Conservation (phyloP, 345 rosid genomes). For the Eucalyptus albens region DNA sequence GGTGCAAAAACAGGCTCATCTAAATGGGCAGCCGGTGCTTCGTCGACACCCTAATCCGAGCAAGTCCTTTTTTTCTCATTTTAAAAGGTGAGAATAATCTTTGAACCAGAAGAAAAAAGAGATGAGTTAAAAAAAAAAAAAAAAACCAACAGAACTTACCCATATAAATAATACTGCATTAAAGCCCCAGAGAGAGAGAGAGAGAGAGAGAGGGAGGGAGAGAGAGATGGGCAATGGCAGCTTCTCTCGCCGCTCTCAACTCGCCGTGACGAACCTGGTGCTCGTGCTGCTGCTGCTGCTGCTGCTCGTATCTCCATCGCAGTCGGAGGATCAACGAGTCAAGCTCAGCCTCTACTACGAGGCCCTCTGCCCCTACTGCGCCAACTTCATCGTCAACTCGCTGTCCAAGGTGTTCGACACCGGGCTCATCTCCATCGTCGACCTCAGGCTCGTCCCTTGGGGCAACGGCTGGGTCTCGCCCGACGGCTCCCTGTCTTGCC, state of each 20-base stretch:
- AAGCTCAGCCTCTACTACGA: slow-evolving; percentile 65
- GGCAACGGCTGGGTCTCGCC: slow-evolving; percentile 44
- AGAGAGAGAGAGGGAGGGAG: not conserved
- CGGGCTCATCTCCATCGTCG: slow-evolving; percentile 48
- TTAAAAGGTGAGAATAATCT: not conserved
- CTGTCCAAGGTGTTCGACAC: slow-evolving; percentile 40
- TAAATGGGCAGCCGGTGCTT: not conserved
- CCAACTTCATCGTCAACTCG: slow-evolving; percentile 64
- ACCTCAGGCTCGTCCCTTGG: slow-evolving; percentile 75
- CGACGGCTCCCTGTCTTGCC: slow-evolving; percentile 44
- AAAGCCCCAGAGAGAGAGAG: not conserved
- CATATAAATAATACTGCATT: not conserved
- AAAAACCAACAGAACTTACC: not conserved
- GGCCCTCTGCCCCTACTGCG: slow-evolving; percentile 60
- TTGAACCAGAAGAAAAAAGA: not conserved
- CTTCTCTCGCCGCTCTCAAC: not conserved
- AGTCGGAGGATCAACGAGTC: slow-evolving; percentile 11
- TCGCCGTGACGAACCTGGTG: not conserved
- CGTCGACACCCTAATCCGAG: not conserved
- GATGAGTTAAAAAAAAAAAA: not conserved
- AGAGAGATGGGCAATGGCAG: not conserved
- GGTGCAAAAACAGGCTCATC: not conserved
- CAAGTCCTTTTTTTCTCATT: not conserved
- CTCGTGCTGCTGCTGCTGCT: not conserved
- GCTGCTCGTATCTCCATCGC: not conserved